Evolutionary conservation across 495 filamentous ascomycete genomes (phyloP).

Genomic region (Rusavskia elegans): DNA sequence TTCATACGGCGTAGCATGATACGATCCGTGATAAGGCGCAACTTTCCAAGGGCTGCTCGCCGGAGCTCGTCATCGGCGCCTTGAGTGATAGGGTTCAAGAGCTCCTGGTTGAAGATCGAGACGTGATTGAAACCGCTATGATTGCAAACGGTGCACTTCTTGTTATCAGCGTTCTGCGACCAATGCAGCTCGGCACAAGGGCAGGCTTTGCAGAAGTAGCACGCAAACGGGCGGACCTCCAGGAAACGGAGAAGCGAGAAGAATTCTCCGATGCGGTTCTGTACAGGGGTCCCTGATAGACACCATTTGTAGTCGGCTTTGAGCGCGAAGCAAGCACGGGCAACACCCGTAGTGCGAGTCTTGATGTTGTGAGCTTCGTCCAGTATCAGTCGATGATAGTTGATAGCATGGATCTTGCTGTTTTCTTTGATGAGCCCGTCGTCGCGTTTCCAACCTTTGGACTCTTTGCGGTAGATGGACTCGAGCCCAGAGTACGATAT

Average conservation of each 20-base stretch:
- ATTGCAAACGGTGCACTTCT: conserved; percentile 49
- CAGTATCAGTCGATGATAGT: conserved; percentile 82
- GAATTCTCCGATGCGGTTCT: conserved; percentile 92
- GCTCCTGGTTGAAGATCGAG: conserved; percentile 89
- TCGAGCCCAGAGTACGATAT: conserved; percentile 92
- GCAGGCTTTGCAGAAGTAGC: conserved; percentile 82
- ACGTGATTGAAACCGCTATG: conserved; percentile 68
- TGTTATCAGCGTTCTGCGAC: conserved; percentile 45
- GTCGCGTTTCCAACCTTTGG: conserved; percentile 72
- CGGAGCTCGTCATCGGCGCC: conserved; percentile 32
- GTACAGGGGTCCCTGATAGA: conserved; percentile 82
- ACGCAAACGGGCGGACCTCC: conserved; percentile 71
- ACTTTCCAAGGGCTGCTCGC: conserved; percentile 54
- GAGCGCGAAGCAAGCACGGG: conserved; percentile 85
- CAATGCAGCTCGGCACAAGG: conserved; percentile 69
- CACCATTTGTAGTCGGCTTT: conserved; percentile 85
- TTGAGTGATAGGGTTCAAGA: conserved; percentile 67
- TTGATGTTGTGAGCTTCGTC: conserved; percentile 98
- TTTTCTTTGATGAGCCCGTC: conserved; percentile 64
- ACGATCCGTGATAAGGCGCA: conserved; percentile 69
- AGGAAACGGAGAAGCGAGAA: conserved; percentile 89
- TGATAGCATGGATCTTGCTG: conserved; percentile 68
- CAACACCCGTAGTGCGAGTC: conserved; percentile 67
- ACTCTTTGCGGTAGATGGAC: conserved; percentile 80
- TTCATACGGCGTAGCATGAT: conserved; percentile 94